Percentiles rank a stretch among this genome's conserved stretches.
Evolutionary conservation across 2,329 filamentous ascomycete species (phyloP).

Genomic region (Fonsecaea monophora): DNA sequence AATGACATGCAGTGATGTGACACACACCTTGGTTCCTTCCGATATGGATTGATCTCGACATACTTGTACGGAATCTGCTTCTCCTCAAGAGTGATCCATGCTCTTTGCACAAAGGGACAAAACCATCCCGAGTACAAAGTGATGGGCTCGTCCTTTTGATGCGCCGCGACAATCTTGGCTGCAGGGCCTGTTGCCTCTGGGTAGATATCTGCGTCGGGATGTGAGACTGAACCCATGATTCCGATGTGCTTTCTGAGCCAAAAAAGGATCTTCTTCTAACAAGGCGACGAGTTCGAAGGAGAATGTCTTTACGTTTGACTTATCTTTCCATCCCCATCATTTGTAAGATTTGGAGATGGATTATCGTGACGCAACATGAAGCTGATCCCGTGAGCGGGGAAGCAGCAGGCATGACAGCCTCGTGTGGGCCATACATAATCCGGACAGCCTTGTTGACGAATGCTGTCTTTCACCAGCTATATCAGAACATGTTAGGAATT

Average conservation of each 20-base stretch:
- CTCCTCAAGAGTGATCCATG: conserved; percentile 75
- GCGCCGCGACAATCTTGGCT: conserved; percentile 47
- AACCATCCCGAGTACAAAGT: conserved; percentile 80
- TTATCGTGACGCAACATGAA: conserved; percentile 3
- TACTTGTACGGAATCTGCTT: conserved; percentile 78
- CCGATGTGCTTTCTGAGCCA: not conserved
- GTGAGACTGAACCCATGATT: conserved; percentile 39
- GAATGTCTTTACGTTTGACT: not conserved
- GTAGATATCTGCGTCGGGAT: conserved; percentile 52
- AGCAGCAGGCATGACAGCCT: not conserved
- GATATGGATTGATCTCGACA: conserved; percentile 78
- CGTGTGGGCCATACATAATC: not conserved
- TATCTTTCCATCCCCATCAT: not conserved
- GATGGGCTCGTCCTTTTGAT: conserved; percentile 46
- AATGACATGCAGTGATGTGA: not conserved
- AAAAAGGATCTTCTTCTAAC: not conserved
- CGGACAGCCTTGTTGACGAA: not conserved
- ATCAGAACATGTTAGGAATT: not conserved
- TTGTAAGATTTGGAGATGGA: not conserved
- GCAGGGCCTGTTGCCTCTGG: conserved; percentile 55
- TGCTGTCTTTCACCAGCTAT: not conserved
- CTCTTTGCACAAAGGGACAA: conserved; percentile 71
- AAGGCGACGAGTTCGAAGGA: not conserved
- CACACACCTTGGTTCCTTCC: conserved; percentile 58
- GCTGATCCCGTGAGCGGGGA: not conserved